phyloP scores from a whole-genome alignment of 2,329 filamentous ascomycete species.

The Gnomoniopsis sp. region DNA sequence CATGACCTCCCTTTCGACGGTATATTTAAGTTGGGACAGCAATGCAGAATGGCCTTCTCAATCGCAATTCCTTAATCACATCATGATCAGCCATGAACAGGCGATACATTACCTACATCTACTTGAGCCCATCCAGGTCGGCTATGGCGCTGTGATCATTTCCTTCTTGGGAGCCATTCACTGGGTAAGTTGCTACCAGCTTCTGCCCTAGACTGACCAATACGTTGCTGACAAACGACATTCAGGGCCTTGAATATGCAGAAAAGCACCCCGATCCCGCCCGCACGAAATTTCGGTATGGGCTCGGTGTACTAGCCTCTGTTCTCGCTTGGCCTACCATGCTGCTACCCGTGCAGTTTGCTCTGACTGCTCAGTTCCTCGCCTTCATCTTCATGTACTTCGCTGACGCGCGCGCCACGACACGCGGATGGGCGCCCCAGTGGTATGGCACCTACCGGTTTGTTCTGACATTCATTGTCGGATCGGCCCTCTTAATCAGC shows the following conservation, averaged over 20 bases:
- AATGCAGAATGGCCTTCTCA: slow-evolving; percentile 60
- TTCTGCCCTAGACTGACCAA: no score
- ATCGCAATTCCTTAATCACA: slow-evolving; percentile 62
- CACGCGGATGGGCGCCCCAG: slow-evolving; percentile 71
- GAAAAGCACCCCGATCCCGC: slow-evolving; percentile 56
- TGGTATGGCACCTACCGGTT: slow-evolving; percentile 94
- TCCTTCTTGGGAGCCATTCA: slow-evolving; percentile 93
- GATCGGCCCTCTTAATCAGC: slow-evolving; percentile 74
- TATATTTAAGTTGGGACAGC: slow-evolving; percentile 79
- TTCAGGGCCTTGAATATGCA: slow-evolving; percentile 73
- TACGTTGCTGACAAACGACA: not conserved
- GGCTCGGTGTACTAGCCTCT: slow-evolving; percentile 76
- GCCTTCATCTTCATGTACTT: slow-evolving; percentile 86
- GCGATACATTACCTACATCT: slow-evolving; percentile 70
- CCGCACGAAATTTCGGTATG: slow-evolving; percentile 76
- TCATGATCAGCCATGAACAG: slow-evolving; percentile 65
- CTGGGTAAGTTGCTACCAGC: slow-evolving; percentile 51
- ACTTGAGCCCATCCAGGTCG: slow-evolving; percentile 83
- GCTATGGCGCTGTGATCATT: slow-evolving; percentile 88
- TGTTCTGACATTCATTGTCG: slow-evolving; percentile 86
- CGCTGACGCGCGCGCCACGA: slow-evolving; percentile 70
- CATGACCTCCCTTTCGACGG: slow-evolving; percentile 76
- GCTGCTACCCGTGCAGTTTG: slow-evolving; percentile 78
- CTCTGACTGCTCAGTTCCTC: slow-evolving; percentile 79
- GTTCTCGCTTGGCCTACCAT: slow-evolving; percentile 87